These are phyloP conservation scores for Cochlearia excelsa DNA, from an alignment of 345 rosid species.

Conservation along the genomic window DNA sequence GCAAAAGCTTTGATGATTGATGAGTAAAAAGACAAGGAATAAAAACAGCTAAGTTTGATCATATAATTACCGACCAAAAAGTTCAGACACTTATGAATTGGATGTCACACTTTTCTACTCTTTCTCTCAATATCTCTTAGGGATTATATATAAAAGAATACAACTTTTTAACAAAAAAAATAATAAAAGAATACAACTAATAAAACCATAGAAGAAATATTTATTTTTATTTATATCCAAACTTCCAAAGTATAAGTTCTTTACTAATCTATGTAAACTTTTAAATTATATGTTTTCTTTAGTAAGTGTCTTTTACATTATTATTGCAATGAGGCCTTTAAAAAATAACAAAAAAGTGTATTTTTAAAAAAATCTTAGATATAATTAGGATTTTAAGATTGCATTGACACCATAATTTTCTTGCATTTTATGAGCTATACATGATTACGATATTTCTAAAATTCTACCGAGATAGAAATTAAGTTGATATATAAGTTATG, in stretches of 20 bases:
- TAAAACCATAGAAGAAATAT: conserved; percentile 13
- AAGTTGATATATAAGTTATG: too few species aligned
- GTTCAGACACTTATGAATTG: conserved; percentile 18
- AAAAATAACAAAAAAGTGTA: too few species aligned
- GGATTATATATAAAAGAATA: conserved; percentile 8
- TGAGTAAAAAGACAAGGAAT: conserved; percentile 24
- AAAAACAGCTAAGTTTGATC: conserved; percentile 30
- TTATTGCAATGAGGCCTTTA: too few species aligned
- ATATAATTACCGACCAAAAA: conserved; percentile 24
- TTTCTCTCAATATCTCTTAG: neutral
- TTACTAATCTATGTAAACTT: neutral
- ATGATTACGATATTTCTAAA: too few species aligned
- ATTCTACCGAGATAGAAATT: too few species aligned
- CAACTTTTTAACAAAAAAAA: too few species aligned
- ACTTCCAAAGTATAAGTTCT: neutral
- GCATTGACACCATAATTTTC: too few species aligned
- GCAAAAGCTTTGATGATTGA: conserved; percentile 20
- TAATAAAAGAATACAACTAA: conserved; percentile 20
- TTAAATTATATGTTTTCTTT: neutral
- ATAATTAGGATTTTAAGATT: too few species aligned
- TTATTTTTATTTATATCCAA: neutral
- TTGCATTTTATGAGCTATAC: too few species aligned
- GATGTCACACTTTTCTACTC: conserved; percentile 9
- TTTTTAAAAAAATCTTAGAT: too few species aligned
- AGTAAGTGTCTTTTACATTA: too few species aligned